Percentiles rank a stretch among this genome's conserved stretches.
phyloP scores from a whole-genome alignment of 2,329 filamentous ascomycete species.

The Fusarium dimerum region DNA sequence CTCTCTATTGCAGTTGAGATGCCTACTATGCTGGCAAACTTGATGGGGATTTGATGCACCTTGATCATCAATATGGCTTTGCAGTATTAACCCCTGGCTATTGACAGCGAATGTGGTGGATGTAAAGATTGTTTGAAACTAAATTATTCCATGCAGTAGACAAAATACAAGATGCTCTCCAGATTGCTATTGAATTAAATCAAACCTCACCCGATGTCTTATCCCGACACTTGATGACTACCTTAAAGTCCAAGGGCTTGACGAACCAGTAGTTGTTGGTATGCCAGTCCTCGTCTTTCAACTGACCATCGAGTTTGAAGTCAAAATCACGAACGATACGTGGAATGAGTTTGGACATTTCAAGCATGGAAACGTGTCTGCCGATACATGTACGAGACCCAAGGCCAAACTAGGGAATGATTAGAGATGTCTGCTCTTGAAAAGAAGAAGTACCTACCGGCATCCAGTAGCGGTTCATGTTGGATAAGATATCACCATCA shows the following conservation, averaged over 20 bases:
- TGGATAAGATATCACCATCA: constrained; percentile 1
- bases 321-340: constrained; percentile 23
- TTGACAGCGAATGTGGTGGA: no score
- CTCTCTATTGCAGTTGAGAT: no score
- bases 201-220: background rate
- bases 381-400: constrained; percentile 26
- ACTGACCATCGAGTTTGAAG: constrained; percentile 8
- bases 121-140: no score
- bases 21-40: no score
- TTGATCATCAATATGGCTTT: no score
- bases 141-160: background rate
- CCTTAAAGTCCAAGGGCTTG: constrained; percentile 17
- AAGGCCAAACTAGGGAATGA: constrained; percentile 18
- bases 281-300: constrained; percentile 5
- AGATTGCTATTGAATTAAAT: background rate
- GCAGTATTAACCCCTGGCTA: no score
- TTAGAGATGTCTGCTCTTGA: background rate
- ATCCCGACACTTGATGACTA: background rate
- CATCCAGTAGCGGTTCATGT: constrained; percentile 26
- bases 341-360: constrained; percentile 26
- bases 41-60: no score
- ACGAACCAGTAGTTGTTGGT: constrained; percentile 20
- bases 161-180: background rate
- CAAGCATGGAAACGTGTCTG: constrained; percentile 24
- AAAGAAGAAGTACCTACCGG: constrained; percentile 3